Percentiles rank a stretch among this genome's conserved stretches.
Conservation (phyloP, 345 rosid genomes). For the Durio zibethinus region DNA sequence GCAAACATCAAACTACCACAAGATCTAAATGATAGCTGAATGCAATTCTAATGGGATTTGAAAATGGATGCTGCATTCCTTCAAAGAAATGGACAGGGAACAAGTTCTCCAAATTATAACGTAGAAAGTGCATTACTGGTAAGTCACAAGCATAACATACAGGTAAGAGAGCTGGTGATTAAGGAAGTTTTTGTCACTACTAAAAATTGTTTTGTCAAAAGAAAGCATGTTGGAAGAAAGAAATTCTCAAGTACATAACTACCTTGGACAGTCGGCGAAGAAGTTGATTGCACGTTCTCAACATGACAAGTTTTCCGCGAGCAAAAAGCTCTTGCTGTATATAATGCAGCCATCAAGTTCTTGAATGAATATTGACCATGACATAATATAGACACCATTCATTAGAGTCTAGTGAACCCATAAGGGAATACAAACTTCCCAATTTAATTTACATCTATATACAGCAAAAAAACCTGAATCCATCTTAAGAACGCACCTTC, state of each 20-base stretch:
- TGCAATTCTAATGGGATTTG: background rate
- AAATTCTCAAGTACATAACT: background rate
- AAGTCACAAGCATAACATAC: background rate
- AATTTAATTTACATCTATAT: background rate
- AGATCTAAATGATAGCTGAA: background rate
- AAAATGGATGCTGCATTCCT: background rate
- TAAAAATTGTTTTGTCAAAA: background rate
- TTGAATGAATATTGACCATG: constrained; percentile 2
- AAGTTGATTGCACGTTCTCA: constrained; percentile 99
- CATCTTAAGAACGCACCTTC: constrained; percentile 45
- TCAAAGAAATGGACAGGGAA: background rate
- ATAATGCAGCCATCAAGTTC: background rate
- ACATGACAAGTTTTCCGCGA: constrained; percentile 98
- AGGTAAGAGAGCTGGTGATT: background rate
- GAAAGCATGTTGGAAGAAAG: background rate
- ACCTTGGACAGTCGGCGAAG: constrained; percentile 98
- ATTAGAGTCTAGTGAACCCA: background rate
- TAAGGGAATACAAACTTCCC: constrained; percentile 5
- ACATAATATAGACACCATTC: constrained; percentile 2
- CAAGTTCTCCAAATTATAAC: background rate
- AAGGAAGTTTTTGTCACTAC: background rate
- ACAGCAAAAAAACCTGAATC: background rate
- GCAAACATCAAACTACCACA: background rate
- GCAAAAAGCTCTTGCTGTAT: constrained; percentile 96
- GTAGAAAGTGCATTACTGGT: background rate